Percentiles rank a stretch among this genome's conserved stretches.
Evolutionary conservation across 164 flowering plant species (phyloP).

Genomic region (Taxillus chinensis): DNA sequence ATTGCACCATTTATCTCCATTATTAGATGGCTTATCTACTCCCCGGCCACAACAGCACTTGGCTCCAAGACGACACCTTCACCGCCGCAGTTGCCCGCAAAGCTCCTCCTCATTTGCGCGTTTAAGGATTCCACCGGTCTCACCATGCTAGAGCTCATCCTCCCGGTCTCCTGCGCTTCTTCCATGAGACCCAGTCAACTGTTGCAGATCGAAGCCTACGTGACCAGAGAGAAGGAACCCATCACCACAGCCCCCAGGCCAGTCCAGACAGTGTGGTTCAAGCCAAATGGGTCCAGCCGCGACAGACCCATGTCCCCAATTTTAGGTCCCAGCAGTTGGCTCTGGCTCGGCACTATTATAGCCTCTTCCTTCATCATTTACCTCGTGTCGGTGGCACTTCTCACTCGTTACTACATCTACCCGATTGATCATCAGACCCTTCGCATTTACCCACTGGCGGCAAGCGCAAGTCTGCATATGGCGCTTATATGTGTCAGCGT

Average conservation of each 20-base stretch:
- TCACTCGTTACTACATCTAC: neutral
- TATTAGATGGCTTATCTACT: slow-evolving; percentile 14
- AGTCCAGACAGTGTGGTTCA: neutral
- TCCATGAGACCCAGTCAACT: neutral
- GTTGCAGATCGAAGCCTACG: neutral
- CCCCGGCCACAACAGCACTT: neutral
- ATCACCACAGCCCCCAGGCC: neutral
- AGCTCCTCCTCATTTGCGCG: slow-evolving; percentile 13
- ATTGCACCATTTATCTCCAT: slow-evolving; percentile 25
- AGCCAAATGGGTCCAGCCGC: neutral
- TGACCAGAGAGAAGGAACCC: neutral
- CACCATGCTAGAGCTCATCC: slow-evolving; percentile 20
- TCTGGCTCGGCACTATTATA: neutral
- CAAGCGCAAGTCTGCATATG: neutral
- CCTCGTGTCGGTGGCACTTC: neutral
- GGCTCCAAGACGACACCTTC: neutral
- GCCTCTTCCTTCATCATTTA: neutral
- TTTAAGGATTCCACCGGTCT: slow-evolving; percentile 13
- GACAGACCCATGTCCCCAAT: neutral
- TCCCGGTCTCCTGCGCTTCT: slow-evolving; percentile 1
- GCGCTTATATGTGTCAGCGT: neutral
- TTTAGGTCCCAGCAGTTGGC: neutral
- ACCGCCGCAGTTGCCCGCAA: slow-evolving; percentile 1
- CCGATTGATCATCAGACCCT: neutral
- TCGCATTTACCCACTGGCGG: neutral